These are phyloP conservation scores for Lathyrus sativus DNA, from an alignment of 306 rosid genomes.

Conservation along the genomic window DNA sequence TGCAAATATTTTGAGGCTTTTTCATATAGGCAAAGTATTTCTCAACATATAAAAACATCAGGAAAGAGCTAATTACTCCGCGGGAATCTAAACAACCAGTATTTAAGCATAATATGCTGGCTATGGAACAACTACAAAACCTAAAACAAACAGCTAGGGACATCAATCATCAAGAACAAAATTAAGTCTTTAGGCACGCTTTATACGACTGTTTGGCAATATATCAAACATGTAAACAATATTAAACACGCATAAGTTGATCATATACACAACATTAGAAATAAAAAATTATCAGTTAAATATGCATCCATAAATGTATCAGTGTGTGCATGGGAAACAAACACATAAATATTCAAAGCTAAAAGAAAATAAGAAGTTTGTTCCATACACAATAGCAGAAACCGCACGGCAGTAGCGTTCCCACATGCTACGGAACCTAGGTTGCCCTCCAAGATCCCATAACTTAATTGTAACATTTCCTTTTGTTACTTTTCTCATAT, in stretches of 20 bases:
- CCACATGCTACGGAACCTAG: constrained; percentile 98
- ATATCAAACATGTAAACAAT: constrained; percentile 32
- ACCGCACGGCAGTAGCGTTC: constrained; percentile 92
- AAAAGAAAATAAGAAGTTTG: constrained; percentile 34
- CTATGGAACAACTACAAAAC: constrained; percentile 11
- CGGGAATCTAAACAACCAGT: constrained; percentile 17
- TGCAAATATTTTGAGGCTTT: background rate
- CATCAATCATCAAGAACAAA: constrained; percentile 30
- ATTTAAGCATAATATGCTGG: constrained; percentile 19
- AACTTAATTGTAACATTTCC: constrained; percentile 91
- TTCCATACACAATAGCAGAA: constrained; percentile 84
- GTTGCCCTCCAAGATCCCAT: constrained; percentile 99
- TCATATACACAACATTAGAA: constrained; percentile 23
- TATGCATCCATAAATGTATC: background rate
- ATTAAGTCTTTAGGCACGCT: constrained; percentile 2
- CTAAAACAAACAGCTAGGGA: constrained; percentile 16
- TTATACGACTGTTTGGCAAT: constrained; percentile 9
- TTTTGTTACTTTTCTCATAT: constrained; percentile 89
- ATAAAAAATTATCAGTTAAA: constrained; percentile 20
- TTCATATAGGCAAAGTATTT: constrained; percentile 3
- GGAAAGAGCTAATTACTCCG: constrained; percentile 12
- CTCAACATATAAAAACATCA: constrained; percentile 15
- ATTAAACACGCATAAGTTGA: constrained; percentile 15
- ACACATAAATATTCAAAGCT: constrained; percentile 12
- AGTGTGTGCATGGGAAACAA: background rate